Base-by-base conservation (phyloP, 2,329 filamentous ascomycete species). In the Diaporthe sp. region DNA sequence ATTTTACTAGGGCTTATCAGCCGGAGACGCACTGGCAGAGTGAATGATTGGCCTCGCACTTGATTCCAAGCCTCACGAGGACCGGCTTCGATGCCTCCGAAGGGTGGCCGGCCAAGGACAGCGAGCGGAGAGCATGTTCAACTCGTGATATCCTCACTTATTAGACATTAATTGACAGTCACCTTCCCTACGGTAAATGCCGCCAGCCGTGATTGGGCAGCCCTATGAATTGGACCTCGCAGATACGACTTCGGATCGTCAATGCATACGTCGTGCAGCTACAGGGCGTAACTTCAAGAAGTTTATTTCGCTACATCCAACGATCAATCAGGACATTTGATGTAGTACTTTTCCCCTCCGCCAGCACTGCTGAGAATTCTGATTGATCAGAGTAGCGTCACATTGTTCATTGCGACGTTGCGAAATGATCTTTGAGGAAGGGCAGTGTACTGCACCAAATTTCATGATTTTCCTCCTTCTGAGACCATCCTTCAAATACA, bases 1-100 rank as follows among this genome's bases (percentile, higher is more conserved):
- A 68, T 68, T 68, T 53, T 39, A 51, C n/a, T 68, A 47, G 63
- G 63, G 63, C 63, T 68, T 68, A 68, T 68, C 63, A 39, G 63
- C 44, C 47, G n/a, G 63, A 66, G 4, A 10, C 32, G 17, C 22
- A 42, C 61, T 50, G 39, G 13, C 39, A 44, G 39, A 35, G 12
- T 2, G 19, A 15, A 35, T 3, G 27, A 32, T 37, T 19, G 30
- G 42, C 19, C 42, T 35, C 15, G 30, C 27, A 50, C 44, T 39
- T 19, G n/a, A 30, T 19, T 39, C 35, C 44, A 51, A 51, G 44
- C 63, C 63, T 66, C 32, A 50, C 22, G 25, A 50, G 30, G 42
- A 25, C 42, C 30, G 19, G 30, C 44, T 50, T 25, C 27, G 30
- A 50, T 6, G 22, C 4, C 42, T 44, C 42, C 19, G 44, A 25